Percentiles rank a stretch among this genome's conserved stretches.
phyloP scores from a whole-genome alignment of 768 basidiomycete genomes.

The Naganishia antarctica region DNA sequence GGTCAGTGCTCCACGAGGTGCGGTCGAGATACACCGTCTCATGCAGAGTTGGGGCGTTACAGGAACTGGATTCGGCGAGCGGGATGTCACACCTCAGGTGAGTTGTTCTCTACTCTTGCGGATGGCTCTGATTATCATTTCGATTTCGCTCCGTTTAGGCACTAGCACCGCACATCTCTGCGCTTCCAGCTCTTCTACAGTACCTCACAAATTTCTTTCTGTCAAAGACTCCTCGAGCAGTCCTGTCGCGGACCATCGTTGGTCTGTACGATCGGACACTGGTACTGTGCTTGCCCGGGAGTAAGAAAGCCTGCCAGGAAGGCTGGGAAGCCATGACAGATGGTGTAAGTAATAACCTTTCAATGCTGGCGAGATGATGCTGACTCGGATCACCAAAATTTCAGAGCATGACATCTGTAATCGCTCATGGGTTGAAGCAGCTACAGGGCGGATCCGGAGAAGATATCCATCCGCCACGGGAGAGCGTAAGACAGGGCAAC shows the following conservation, averaged over 20 bases:
- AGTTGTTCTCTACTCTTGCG: background rate
- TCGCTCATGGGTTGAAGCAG: slow-evolving; percentile 29
- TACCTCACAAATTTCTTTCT: slow-evolving; percentile 66
- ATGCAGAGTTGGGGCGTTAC: background rate
- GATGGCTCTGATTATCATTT: background rate
- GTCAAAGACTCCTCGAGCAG: slow-evolving; percentile 69
- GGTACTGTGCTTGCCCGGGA: slow-evolving; percentile 76
- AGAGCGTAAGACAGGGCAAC: slow-evolving; percentile 51
- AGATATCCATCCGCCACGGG: slow-evolving; percentile 54
- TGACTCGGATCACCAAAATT: background rate
- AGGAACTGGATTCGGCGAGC: slow-evolving; percentile 69
- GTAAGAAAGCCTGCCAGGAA: slow-evolving; percentile 79
- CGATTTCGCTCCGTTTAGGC: slow-evolving; percentile 48
- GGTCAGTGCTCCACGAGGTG: slow-evolving; percentile 50
- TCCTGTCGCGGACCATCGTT: slow-evolving; percentile 75
- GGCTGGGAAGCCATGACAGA: slow-evolving; percentile 50
- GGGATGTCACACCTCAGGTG: slow-evolving; percentile 82
- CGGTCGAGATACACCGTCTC: background rate
- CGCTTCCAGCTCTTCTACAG: slow-evolving; percentile 64
- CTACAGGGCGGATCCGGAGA: slow-evolving; percentile 60
- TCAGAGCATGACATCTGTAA: slow-evolving; percentile 20
- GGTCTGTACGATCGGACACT: slow-evolving; percentile 66
- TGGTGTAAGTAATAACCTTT: slow-evolving; percentile 62
- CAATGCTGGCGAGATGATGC: slow-evolving; percentile 53
- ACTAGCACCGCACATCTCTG: slow-evolving; percentile 39